phyloP scores from a whole-genome alignment of 257 asterid species.

The Salvia rosmarinus region DNA sequence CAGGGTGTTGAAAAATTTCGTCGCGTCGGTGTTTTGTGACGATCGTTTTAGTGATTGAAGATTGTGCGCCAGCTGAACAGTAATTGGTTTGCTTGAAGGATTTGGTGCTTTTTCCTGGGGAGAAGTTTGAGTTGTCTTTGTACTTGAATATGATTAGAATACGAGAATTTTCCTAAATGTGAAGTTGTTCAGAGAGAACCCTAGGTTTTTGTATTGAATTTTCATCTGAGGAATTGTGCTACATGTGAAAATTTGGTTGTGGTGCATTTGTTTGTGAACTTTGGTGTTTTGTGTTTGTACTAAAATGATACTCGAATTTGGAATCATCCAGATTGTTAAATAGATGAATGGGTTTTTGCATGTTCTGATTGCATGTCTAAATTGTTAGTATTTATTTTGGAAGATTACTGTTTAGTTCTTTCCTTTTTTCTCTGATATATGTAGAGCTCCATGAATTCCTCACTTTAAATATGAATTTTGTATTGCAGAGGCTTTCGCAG shows the following conservation, averaged over 20 bases:
- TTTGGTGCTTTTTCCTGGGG: not conserved
- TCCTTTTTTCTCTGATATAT: constrained; percentile 1
- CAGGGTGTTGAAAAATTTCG: constrained; percentile 16
- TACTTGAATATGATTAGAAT: constrained; percentile 28
- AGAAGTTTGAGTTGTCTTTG: constrained; percentile 9
- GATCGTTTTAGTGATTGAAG: constrained; percentile 27
- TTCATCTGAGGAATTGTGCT: not conserved
- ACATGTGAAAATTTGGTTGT: not conserved
- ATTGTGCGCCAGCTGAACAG: constrained; percentile 16
- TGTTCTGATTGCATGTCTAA: not conserved
- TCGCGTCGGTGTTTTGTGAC: not conserved
- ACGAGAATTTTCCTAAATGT: constrained; percentile 15
- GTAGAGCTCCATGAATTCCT: constrained; percentile 14
- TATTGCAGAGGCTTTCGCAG: constrained; percentile 72
- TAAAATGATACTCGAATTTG: not conserved
- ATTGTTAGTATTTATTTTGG: not conserved
- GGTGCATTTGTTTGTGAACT: not conserved
- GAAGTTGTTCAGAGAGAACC: not conserved
- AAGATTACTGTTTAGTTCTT: not conserved
- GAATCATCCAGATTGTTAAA: not conserved
- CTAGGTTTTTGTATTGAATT: not conserved
- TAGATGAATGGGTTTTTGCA: not conserved
- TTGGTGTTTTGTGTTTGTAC: constrained; percentile 4
- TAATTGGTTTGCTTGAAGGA: constrained; percentile 5
- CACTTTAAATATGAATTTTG: constrained; percentile 22